These are phyloP conservation scores for Eucalyptus albens DNA, from an alignment of 345 rosid species.

Conservation along the genomic window DNA sequence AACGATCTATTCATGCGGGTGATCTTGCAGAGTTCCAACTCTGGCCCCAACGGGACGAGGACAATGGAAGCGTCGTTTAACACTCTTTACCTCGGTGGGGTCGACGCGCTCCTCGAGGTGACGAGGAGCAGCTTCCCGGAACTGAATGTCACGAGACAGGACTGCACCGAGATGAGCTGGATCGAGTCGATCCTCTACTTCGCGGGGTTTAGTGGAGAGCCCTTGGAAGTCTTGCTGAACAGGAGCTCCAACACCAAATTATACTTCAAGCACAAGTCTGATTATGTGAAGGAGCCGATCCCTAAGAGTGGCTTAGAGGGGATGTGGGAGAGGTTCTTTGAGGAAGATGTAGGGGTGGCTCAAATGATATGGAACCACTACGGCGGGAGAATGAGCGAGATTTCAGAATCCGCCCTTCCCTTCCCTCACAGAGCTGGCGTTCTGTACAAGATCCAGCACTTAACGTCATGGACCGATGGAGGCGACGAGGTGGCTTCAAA, in stretches of 20 bases:
- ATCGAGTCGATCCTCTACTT: slow-evolving; percentile 17
- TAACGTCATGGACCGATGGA: neutral
- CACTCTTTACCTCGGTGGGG: slow-evolving; percentile 24
- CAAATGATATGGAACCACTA: neutral
- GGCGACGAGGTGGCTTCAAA: neutral
- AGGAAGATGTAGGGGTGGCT: neutral
- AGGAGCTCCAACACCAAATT: neutral
- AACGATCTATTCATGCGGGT: neutral
- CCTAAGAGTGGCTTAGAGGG: slow-evolving; percentile 4
- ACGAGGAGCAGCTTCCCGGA: slow-evolving; percentile 14
- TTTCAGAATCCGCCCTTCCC: slow-evolving; percentile 8
- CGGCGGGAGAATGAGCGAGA: slow-evolving; percentile 29
- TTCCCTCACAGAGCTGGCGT: slow-evolving; percentile 28
- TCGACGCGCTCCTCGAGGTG: neutral
- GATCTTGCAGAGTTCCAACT: neutral
- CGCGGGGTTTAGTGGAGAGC: neutral
- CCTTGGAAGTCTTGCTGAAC: neutral
- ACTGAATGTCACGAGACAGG: slow-evolving; percentile 9
- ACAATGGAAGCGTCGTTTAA: slow-evolving; percentile 4
- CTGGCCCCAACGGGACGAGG: neutral
- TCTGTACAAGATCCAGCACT: slow-evolving; percentile 3
- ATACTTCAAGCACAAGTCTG: slow-evolving; percentile 10
- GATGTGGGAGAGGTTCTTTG: slow-evolving; percentile 1
- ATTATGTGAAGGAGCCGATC: slow-evolving; percentile 13
- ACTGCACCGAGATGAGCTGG: slow-evolving; percentile 42